These are phyloP conservation scores for Colletotrichum aenigma DNA, from an alignment of 2,329 filamentous ascomycete species.

Conservation along the genomic window DNA sequence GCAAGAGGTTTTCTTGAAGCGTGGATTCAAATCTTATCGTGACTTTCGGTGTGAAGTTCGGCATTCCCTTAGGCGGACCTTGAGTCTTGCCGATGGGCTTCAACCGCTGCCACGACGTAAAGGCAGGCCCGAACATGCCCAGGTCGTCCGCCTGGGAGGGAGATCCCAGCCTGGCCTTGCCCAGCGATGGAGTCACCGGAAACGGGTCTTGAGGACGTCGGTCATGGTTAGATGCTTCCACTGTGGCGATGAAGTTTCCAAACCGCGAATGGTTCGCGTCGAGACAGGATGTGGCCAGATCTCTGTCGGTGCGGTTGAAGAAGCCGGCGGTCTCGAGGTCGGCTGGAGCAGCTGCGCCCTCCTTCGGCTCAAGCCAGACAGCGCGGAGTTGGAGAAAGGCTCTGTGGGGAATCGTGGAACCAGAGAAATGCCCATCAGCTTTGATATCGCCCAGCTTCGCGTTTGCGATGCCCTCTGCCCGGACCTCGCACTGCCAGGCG, in stretches of 20 bases:
- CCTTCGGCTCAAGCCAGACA: background rate
- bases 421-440: background rate
- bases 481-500: background rate
- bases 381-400: background rate
- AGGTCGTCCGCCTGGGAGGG: background rate
- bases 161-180: background rate
- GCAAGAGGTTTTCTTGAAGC: background rate
- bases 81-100: background rate
- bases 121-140: background rate
- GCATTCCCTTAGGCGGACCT: background rate
- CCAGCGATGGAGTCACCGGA: background rate
- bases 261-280: background rate
- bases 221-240: background rate
- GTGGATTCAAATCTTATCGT: background rate
- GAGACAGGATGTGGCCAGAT: background rate
- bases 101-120: background rate
- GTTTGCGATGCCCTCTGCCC: background rate
- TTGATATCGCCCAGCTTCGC: background rate
- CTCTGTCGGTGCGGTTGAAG: background rate
- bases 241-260: background rate
- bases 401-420: background rate
- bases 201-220: background rate
- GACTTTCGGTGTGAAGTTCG: background rate
- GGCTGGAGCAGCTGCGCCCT: background rate
- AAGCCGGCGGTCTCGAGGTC: background rate